These are phyloP conservation scores for Barnettozyma sp. DNA, from an alignment of 805 yeast genomes.

Conservation along the genomic window DNA sequence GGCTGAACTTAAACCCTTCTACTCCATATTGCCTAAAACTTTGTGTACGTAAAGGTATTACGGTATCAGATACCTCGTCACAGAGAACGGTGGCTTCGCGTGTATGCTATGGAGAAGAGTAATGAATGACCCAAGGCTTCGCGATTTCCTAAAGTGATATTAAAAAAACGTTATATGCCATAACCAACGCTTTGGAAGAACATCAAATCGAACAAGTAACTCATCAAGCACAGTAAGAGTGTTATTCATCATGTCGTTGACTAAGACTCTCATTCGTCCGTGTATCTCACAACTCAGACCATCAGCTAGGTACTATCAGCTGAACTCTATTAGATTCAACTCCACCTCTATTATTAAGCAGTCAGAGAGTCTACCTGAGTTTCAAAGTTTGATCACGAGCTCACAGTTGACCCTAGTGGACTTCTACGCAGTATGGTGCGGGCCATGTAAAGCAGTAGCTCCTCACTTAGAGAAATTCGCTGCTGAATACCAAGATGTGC, in stretches of 20 bases:
- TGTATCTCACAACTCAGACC: conserved; percentile 5
- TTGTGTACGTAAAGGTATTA: too few species aligned
- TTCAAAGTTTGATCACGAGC: conserved; percentile 28
- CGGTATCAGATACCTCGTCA: too few species aligned
- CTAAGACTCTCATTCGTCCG: conserved; percentile 11
- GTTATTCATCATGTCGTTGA: conserved; percentile 5
- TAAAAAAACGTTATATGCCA: too few species aligned
- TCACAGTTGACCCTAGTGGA: conserved; percentile 48
- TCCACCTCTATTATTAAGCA: conserved; percentile 28
- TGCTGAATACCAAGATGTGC: conserved; percentile 38
- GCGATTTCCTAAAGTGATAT: too few species aligned
- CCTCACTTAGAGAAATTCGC: conserved; percentile 44
- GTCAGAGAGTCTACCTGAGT: conserved; percentile 29
- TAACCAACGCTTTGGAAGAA: too few species aligned
- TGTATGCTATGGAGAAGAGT: too few species aligned
- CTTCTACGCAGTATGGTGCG: conserved; percentile 72
- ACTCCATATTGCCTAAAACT: too few species aligned
- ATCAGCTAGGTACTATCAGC: too few species aligned
- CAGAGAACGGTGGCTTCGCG: too few species aligned
- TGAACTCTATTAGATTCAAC: conserved; percentile 11
- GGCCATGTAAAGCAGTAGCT: conserved; percentile 69
- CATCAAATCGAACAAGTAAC: not conserved
- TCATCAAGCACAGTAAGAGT: not conserved
- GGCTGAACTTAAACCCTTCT: too few species aligned
- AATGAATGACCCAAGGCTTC: too few species aligned